Conservation (phyloP, 805 yeast species). For the Barnettozyma vustinii region DNA sequence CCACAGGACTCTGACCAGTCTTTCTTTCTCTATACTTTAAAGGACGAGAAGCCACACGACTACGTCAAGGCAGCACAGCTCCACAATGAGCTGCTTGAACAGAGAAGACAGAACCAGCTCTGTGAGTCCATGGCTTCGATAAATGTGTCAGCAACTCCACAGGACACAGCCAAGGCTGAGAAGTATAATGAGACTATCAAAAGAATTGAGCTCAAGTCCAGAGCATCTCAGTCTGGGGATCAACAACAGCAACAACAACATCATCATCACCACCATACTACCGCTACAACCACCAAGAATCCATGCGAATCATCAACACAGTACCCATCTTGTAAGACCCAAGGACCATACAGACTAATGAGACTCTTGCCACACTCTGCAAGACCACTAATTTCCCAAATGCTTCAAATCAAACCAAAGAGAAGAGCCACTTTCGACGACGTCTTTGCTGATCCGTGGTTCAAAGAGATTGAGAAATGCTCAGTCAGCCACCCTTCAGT, state of each 20-base stretch:
- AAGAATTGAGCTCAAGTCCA: constrained; percentile 4
- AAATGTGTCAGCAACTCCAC: constrained; percentile 19
- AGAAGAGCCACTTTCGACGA: constrained; percentile 65
- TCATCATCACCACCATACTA: constrained; percentile 5
- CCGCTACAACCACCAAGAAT: neutral
- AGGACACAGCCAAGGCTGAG: neutral
- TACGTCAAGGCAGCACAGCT: constrained; percentile 66
- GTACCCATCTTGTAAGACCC: constrained; percentile 29
- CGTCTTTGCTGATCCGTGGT: constrained; percentile 68
- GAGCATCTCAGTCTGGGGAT: neutral
- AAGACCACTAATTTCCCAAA: constrained; percentile 64
- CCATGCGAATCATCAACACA: neutral
- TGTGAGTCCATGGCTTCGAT: constrained; percentile 11
- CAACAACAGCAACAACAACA: neutral
- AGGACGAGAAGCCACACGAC: constrained; percentile 74
- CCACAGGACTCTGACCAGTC: constrained; percentile 69
- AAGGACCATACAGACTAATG: constrained; percentile 80
- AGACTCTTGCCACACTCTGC: constrained; percentile 79
- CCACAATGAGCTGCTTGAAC: constrained; percentile 58
- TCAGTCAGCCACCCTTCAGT: constrained; percentile 44
- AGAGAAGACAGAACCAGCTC: constrained; percentile 44
- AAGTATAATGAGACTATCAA: constrained; percentile 6
- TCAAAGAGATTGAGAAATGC: constrained; percentile 40
- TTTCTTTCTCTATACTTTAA: constrained; percentile 56
- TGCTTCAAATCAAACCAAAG: constrained; percentile 56